Base-by-base conservation (phyloP, 305 asterid genomes). In the Lippia alba region DNA sequence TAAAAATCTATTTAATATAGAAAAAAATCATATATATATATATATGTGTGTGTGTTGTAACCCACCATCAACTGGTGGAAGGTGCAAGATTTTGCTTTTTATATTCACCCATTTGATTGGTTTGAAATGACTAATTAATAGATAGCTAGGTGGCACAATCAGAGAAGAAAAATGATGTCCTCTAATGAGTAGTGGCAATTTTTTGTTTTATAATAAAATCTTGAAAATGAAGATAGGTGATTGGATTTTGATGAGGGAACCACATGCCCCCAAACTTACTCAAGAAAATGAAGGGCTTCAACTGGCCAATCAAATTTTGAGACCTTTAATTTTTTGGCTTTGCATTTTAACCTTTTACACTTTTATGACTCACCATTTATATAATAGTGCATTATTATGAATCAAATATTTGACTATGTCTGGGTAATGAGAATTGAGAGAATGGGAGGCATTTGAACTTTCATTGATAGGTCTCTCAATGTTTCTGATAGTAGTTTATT, bases 221-320 rank as follows among this genome's bases (percentile, higher is more conserved):
- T 51, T 51, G 7, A 20, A 56, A 56, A 56, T 20, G 16, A 10
- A 0, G 12, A 46, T 9, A 56, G 61, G 4, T 34, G 72, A 73
- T 73, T 73, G 77, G 77, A 66, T 53, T 59, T 73, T 51, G 73
- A 66, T 44, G 12, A 44, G 49, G 49, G 12, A 8, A 44, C 49
- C 49, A 44, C 12, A 44, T 44, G 49, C 12, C 12, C 12, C 49
- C 49, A 5, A 44, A 11, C 14, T 44, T 44, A 44, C 49, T 41
- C 8, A 34, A 34, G 40, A 34, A 34, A 34, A 34, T 66, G 16
- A 18, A 8, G 3, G 56, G 56, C 56, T 51, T 9, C 56, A 66
- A 57, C 51, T 66, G 60, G 49, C 72, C 66, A 65, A 46, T 39
- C 61, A 67, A 24, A 73, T 24, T 1, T 24, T 24, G 30, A 57